phyloP scores from a whole-genome alignment of 768 basidiomycete species.

The Thelephora ganbajun region DNA sequence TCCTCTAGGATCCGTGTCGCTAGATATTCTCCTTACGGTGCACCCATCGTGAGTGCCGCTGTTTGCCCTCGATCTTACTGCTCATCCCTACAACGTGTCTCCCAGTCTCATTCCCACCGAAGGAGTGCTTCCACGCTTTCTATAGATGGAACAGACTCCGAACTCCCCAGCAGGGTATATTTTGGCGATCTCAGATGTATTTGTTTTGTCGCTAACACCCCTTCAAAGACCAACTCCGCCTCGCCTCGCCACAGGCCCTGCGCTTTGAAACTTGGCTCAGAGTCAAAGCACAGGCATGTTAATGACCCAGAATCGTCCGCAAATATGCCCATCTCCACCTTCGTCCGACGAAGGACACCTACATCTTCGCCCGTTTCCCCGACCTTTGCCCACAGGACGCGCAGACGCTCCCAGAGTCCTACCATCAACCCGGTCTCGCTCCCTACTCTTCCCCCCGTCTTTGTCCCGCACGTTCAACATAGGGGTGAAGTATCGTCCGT shows the following conservation, averaged over 20 bases:
- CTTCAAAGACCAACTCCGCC: constrained; percentile 14
- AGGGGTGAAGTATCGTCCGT: no score
- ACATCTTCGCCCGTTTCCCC: constrained; percentile 58
- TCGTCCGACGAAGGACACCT: constrained; percentile 68
- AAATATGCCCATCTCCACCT: constrained; percentile 62
- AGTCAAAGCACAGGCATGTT: constrained; percentile 12
- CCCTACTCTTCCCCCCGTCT: constrained; percentile 43
- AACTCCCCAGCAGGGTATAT: constrained; percentile 15
- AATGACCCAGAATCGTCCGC: constrained; percentile 16
- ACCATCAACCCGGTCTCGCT: constrained; percentile 39
- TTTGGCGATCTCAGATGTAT: neutral
- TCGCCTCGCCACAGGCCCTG: constrained; percentile 16
- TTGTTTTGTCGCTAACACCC: neutral
- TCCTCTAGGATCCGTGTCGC: constrained; percentile 13
- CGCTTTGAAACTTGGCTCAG: constrained; percentile 2
- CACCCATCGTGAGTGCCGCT: constrained; percentile 14
- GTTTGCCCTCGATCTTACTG: neutral
- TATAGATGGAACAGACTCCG: constrained; percentile 10
- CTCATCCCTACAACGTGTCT: neutral
- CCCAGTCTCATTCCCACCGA: constrained; percentile 16
- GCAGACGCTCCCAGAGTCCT: constrained; percentile 16
- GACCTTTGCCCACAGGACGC: constrained; percentile 34
- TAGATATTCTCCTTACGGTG: constrained; percentile 20
- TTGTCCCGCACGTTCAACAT: constrained; percentile 8
- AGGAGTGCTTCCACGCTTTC: constrained; percentile 15